A percentile compares a stretch with the other conserved stretches of the same genome.
Evolutionary conservation across 2,329 filamentous ascomycete genomes (phyloP).

Genomic region (Westerdykella sp.): DNA sequence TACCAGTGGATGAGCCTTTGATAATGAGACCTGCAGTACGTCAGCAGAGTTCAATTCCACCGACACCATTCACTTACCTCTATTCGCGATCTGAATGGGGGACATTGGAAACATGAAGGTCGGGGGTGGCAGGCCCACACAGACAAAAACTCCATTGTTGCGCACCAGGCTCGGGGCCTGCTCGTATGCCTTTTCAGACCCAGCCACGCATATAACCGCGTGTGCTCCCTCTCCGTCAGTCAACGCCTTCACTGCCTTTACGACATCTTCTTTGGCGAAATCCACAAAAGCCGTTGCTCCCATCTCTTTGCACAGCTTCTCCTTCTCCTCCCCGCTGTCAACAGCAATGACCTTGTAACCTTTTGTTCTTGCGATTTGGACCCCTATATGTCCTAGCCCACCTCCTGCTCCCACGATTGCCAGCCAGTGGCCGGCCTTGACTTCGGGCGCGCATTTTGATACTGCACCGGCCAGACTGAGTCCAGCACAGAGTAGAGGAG

Average conservation of each 20-base stretch:
- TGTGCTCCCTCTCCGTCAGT: constrained; percentile 43
- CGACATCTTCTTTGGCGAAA: constrained; percentile 54
- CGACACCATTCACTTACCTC: constrained; percentile 23
- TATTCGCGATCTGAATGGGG: constrained; percentile 44
- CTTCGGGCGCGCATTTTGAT: constrained; percentile 75
- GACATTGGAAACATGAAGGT: constrained; percentile 42
- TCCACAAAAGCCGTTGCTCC: constrained; percentile 72
- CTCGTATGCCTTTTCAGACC: constrained; percentile 41
- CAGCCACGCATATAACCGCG: constrained; percentile 43
- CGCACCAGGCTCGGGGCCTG: constrained; percentile 42
- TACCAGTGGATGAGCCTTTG: constrained; percentile 44
- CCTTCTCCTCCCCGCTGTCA: constrained; percentile 77
- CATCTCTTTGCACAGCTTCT: constrained; percentile 59
- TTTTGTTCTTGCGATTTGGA: constrained; percentile 84
- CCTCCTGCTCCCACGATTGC: constrained; percentile 82
- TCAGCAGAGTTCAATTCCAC: neutral
- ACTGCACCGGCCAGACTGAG: constrained; percentile 68
- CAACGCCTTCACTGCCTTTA: constrained; percentile 35
- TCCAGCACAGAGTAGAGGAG: constrained; percentile 33
- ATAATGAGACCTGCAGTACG: constrained; percentile 35
- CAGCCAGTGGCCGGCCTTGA: constrained; percentile 65
- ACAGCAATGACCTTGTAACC: constrained; percentile 76
- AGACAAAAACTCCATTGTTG: constrained; percentile 44
- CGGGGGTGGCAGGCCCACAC: constrained; percentile 42
- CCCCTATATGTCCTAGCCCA: constrained; percentile 69